phyloP scores from a whole-genome alignment of 805 yeast genomes.

The Metschnikowia anglica region DNA sequence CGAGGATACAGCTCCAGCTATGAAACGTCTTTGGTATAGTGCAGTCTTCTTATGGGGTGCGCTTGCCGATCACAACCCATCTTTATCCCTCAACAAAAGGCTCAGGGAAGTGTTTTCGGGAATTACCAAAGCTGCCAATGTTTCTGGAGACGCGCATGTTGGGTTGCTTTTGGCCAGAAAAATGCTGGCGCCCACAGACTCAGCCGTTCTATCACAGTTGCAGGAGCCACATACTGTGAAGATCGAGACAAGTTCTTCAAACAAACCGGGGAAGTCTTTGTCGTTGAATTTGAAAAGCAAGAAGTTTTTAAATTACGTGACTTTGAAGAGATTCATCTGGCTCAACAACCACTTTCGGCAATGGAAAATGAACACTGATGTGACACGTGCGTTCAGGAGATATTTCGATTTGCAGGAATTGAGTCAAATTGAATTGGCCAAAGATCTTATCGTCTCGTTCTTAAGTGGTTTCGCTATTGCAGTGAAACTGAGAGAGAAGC shows the following conservation, averaged over 20 bases:
- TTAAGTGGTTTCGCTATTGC: conserved; percentile 25
- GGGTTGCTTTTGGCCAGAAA: conserved; percentile 8
- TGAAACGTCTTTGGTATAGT: conserved; percentile 13
- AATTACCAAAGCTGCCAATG: conserved; percentile 2
- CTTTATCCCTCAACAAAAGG: neutral
- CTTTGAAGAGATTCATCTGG: conserved; percentile 31
- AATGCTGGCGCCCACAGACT: conserved; percentile 7
- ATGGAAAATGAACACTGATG: conserved; percentile 24
- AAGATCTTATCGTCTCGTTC: conserved; percentile 23
- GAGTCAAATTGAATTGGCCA: conserved; percentile 16
- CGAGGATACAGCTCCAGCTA: neutral
- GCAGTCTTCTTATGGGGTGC: conserved; percentile 18
- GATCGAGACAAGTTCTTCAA: neutral
- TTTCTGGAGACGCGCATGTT: conserved; percentile 4
- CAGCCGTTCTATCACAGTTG: neutral
- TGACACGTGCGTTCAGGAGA: conserved; percentile 11
- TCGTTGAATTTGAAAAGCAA: conserved; percentile 10
- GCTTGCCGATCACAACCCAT: conserved; percentile 11
- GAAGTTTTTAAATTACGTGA: conserved; percentile 19
- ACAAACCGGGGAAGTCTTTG: conserved; percentile 1
- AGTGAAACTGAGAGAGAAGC: conserved; percentile 21
- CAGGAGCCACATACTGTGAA: conserved; percentile 1
- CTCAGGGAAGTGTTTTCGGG: conserved; percentile 8
- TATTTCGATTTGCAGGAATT: conserved; percentile 11
- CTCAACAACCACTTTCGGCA: conserved; percentile 24